Conservation (phyloP, 331 rosid genomes). For the Dryas integrifolia region DNA sequence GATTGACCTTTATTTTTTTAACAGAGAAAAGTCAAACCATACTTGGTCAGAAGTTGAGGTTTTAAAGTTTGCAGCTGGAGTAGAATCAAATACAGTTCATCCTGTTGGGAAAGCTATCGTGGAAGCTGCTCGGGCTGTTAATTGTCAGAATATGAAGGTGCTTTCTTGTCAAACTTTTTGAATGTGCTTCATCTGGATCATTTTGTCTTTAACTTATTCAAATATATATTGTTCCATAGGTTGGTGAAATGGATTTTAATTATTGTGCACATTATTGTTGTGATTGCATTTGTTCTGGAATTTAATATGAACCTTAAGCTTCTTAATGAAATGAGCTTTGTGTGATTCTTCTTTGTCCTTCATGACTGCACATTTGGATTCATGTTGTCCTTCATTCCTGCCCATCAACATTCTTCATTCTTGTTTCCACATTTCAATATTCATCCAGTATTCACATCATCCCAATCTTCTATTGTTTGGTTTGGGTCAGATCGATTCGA, state of each 20-base stretch:
- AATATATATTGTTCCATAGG: not conserved
- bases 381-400: not conserved
- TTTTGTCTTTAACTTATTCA: slow-evolving; percentile 8
- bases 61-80: slow-evolving; percentile 85
- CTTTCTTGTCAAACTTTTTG: slow-evolving; percentile 20
- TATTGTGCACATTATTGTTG: not conserved
- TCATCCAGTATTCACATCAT: not conserved
- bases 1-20: not conserved
- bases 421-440: not conserved
- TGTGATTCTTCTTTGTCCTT: slow-evolving; percentile 1
- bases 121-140: slow-evolving; percentile 68
- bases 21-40: slow-evolving; percentile 47
- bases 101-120: slow-evolving; percentile 95
- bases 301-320: not conserved
- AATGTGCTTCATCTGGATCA: slow-evolving; percentile 22
- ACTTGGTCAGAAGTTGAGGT: slow-evolving; percentile 68
- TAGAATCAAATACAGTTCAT: slow-evolving; percentile 88
- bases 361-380: not conserved
- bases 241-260: not conserved
- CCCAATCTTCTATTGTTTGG: not conserved
- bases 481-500: not conserved
- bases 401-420: not conserved
- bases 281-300: not conserved
- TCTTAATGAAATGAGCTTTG: not conserved
- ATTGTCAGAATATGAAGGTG: slow-evolving; percentile 65